Evolutionary conservation across 495 filamentous ascomycete species (phyloP), one percentile per base, ranked within the genome.

Genomic region (Penicillium taxi): DNA sequence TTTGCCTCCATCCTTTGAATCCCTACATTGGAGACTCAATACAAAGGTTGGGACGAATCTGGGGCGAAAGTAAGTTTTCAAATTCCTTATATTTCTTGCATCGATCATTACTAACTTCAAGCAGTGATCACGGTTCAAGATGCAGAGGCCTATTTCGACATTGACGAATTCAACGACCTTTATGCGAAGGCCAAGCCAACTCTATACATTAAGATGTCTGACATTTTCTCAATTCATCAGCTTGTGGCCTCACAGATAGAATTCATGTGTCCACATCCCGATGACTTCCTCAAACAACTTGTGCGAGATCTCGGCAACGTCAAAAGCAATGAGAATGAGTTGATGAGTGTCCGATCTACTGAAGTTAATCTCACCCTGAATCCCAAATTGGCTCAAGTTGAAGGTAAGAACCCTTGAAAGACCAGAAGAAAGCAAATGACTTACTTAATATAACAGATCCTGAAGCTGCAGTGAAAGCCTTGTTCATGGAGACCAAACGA

Each of bases 401-500:
- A 94, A 69, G 75, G 74, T 78, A 63, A 44, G 63, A 29, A n/a
- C 1, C 11, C 16, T 9, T 0, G 8, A 19, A 6, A 14, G 26
- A 7, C 21, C 4, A 12, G 6, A 18, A 11, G 9, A 15, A n/a
- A 2, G 20, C 13, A 26, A 33, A 13, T 22, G 1, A 22, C 44
- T 53, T 24, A 55, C 35, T 18, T 7, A 13, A 5, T 15, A 12
- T 12, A 18, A 16, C 37, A 65, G 91, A 96, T 53, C 90, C 93
- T 7, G 88, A 96, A 47, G 87, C 84, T 3, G 84, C 91, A 30
- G 65, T 91, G 27, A 95, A 95, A 55, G 75, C 88, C 3, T 66
- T 99, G 7, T 93, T 96, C 53, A 95, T 94, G 78, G 91, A 96
- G 63, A 96, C 93, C 2, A 99, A 99, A 58, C 76, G 91, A 41